These are phyloP conservation scores for Lachnellula cervina DNA, from an alignment of 2,329 filamentous ascomycete species.

Conservation along the genomic window DNA sequence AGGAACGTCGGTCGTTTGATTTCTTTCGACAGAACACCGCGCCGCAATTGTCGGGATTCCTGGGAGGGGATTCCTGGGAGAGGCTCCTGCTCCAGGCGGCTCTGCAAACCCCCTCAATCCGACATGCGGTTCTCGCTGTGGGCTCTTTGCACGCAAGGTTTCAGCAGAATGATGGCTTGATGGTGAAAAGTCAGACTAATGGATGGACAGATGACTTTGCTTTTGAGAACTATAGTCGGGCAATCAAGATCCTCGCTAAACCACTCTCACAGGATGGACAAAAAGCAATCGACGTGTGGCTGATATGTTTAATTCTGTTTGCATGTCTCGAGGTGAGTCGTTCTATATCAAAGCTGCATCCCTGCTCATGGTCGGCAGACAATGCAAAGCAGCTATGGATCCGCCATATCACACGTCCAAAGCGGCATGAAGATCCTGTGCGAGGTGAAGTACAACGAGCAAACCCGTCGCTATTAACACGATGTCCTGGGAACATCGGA, in stretches of 20 bases:
- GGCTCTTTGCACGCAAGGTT: too few species aligned
- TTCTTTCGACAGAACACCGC: background rate
- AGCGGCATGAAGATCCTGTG: conserved; percentile 20
- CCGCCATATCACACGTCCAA: conserved; percentile 17
- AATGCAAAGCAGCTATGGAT: conserved; percentile 19
- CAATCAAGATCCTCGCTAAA: too few species aligned
- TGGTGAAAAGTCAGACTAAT: too few species aligned
- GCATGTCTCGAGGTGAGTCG: too few species aligned
- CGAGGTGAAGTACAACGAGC: conserved; percentile 14
- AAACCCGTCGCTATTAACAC: conserved; percentile 7
- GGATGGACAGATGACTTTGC: too few species aligned
- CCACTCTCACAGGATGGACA: too few species aligned
- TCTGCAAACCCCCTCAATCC: background rate
- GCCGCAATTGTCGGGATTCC: background rate
- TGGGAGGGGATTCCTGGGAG: background rate
- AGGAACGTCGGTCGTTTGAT: background rate
- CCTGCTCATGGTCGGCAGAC: conserved; percentile 1
- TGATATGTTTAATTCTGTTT: too few species aligned
- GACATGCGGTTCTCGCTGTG: background rate
- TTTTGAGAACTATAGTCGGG: too few species aligned
- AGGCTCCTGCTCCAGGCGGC: background rate
- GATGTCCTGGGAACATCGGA: background rate
- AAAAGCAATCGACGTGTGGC: too few species aligned
- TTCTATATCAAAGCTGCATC: too few species aligned
- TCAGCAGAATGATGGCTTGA: too few species aligned